Conservation (phyloP, 2,329 filamentous ascomycete species). For the Colletotrichum sp. region DNA sequence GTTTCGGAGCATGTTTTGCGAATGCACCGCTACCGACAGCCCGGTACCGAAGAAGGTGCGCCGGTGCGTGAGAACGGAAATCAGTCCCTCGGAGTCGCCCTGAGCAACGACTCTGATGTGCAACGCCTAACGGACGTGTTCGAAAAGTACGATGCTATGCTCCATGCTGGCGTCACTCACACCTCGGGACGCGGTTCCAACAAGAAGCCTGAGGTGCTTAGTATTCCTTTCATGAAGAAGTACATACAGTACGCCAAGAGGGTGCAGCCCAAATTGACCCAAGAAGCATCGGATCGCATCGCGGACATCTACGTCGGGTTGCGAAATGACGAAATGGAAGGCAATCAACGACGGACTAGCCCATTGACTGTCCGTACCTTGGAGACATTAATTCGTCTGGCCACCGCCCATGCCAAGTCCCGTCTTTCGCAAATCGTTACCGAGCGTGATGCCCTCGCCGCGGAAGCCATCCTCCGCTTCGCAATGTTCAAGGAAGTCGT, state of each 20-base stretch:
- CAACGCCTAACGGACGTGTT: constrained; percentile 85
- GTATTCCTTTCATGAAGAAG: constrained; percentile 98
- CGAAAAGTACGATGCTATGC: constrained; percentile 95
- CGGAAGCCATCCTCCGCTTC: constrained; percentile 89
- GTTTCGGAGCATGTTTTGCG: constrained; percentile 96
- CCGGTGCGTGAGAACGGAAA: constrained; percentile 87
- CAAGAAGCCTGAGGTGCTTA: constrained; percentile 85
- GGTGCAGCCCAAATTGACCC: constrained; percentile 87
- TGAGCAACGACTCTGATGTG: constrained; percentile 77
- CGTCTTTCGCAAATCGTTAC: constrained; percentile 88
- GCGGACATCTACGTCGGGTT: constrained; percentile 89
- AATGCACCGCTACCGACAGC: constrained; percentile 95
- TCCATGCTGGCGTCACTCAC: constrained; percentile 87
- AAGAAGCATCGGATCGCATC: constrained; percentile 91
- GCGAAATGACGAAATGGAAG: constrained; percentile 93
- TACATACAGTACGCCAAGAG: constrained; percentile 99
- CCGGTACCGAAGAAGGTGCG: constrained; percentile 91
- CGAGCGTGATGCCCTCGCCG: constrained; percentile 84
- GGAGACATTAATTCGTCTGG: constrained; percentile 96
- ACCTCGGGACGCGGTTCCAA: constrained; percentile 75
- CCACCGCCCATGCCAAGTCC: constrained; percentile 94
- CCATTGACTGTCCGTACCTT: constrained; percentile 97
- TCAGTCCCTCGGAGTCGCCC: constrained; percentile 86
- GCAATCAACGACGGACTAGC: constrained; percentile 90
- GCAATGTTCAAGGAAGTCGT: constrained; percentile 97